Base-by-base conservation (phyloP, 768 basidiomycete genomes). In the Termitomyces sp. region DNA sequence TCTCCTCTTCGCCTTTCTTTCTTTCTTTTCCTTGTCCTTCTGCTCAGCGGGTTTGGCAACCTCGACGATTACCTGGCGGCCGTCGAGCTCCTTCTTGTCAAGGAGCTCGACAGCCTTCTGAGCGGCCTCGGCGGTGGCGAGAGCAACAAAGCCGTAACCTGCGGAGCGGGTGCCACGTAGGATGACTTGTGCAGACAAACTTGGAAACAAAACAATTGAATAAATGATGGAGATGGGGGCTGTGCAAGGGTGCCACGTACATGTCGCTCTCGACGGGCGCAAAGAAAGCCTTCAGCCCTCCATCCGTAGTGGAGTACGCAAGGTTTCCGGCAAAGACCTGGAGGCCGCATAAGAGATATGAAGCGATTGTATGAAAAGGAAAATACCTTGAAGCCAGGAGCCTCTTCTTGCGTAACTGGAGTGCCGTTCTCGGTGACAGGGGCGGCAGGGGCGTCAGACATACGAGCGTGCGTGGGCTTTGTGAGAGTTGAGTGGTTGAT, bases 301-400 rank as follows among this genome's bases (percentile, higher is more conserved):
- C 90, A 83, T 94, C 92, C 82, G 90, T 92, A 68, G 92, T 94
- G 73, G 87, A 82, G 78, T 95, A 96, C 81, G 92, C 87, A 82
- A 96, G 93, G 80, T 96, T 96, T 70, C 94, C 94, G 73, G 89
- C 92, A 76, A 96, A 96, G 81, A 94, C 91, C 93, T 95, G 55
- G 55, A 51, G 55, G 57, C 55, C 63, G 52, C 39, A 59, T 62
- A 58, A 68, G 65, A 66, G 64, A 63, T 63, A 65, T 65, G 68
- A 70, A 55, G 68, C 40, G 60, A 42, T 52, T 63, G 50, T 54
- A 64, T 53, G 55, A 55, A 57, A 62, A 67, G 64, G 65, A 58
- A 58, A 64, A 44, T 69, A 91, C 91, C 85, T 93, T 94, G 88
- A 87, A 89, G 75, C 84, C 87, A 72, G 86, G 85, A 67, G 81